These are phyloP conservation scores for Aspergillus transmontanensis DNA, from an alignment of 2,329 filamentous ascomycete genomes.

Conservation along the genomic window DNA sequence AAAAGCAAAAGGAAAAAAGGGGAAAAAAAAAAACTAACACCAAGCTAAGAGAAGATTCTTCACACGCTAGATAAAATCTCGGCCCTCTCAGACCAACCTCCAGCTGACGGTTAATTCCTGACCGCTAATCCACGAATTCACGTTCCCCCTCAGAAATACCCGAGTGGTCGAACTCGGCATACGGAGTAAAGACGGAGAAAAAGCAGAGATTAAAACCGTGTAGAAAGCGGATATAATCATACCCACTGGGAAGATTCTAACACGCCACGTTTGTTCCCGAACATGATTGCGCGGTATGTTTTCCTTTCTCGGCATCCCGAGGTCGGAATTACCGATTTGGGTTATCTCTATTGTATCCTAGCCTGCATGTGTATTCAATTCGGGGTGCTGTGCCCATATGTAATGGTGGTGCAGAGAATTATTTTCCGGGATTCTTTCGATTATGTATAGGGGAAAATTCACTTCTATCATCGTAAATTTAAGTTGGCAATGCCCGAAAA, in stretches of 20 bases:
- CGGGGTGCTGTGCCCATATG: not conserved
- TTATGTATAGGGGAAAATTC: not conserved
- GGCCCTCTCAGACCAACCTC: not conserved
- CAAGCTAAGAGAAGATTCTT: not conserved
- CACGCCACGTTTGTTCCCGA: not conserved
- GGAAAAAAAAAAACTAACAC: not conserved
- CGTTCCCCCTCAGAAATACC: not conserved
- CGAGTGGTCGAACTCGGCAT: not conserved
- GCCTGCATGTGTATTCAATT: not conserved
- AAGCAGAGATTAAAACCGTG: not conserved
- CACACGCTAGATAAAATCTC: not conserved
- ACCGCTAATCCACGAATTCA: not conserved
- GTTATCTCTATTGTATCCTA: not conserved
- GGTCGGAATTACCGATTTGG: not conserved
- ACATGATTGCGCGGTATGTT: not conserved
- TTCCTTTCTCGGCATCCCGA: not conserved
- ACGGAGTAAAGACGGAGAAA: not conserved
- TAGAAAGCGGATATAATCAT: not conserved
- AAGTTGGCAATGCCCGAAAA: not conserved
- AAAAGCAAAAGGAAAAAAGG: not conserved
- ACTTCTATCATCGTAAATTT: not conserved
- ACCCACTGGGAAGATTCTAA: not conserved
- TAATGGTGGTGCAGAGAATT: not conserved
- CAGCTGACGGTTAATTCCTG: not conserved
- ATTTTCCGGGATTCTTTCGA: not conserved